Evolutionary conservation across 2,329 filamentous ascomycete species (phyloP).

Genomic region (Podosphaera xanthii): DNA sequence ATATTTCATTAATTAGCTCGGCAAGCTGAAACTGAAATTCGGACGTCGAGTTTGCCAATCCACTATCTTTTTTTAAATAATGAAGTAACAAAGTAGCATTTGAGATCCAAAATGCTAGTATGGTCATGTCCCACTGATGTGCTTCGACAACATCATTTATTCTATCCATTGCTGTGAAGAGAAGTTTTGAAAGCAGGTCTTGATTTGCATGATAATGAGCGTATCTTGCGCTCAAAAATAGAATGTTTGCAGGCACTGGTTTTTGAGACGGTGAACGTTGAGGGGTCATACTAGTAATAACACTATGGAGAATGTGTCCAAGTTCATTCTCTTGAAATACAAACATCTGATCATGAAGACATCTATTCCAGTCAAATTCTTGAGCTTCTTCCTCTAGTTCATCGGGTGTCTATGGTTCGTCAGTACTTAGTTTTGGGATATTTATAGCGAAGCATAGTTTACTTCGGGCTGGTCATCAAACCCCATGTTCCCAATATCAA

Average conservation of each 20-base stretch:
- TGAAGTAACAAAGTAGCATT: constrained; percentile 89
- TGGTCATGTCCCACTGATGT: constrained; percentile 98
- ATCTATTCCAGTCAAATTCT: constrained; percentile 89
- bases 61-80: constrained; percentile 85
- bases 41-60: constrained; percentile 55
- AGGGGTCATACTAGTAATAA: constrained; percentile 95
- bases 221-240: constrained; percentile 87
- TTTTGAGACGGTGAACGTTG: constrained; percentile 93
- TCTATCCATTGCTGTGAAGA: constrained; percentile 76
- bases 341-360: constrained; percentile 96
- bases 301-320: constrained; percentile 74
- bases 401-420: constrained; percentile 33
- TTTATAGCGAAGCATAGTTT: constrained; percentile 11
- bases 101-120: constrained; percentile 95
- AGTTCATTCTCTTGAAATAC: constrained; percentile 93
- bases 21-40: constrained; percentile 85
- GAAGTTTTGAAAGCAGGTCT: constrained; percentile 59
- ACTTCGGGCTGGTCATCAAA: constrained; percentile 91
- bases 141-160: constrained; percentile 93
- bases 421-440: constrained; percentile 7
- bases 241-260: constrained; percentile 87
- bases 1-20: constrained; percentile 93
- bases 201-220: constrained; percentile 86
- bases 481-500: constrained; percentile 84
- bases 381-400: constrained; percentile 75